Base-by-base conservation (phyloP, 768 basidiomycete species). In the Suillus subalutaceus region DNA sequence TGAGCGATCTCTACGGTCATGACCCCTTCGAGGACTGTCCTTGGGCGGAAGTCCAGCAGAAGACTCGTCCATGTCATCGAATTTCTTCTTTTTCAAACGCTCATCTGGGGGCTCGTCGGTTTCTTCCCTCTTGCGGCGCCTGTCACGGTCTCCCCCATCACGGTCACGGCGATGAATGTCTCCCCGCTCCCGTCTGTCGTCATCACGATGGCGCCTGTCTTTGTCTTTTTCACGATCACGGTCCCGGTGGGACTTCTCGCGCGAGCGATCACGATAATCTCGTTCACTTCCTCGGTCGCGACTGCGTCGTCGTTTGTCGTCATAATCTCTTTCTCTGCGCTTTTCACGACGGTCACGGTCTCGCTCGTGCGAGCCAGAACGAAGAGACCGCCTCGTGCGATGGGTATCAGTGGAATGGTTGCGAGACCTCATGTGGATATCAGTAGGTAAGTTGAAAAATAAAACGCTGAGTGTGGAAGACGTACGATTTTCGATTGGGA, bases 381-480 rank as follows among this genome's bases (percentile, higher is more conserved):
- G 83, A 71, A 92, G 90, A 57, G 91, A 93, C 66, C 85, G 84
- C 70, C 82, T 84, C 26, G 91, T 92, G 53, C 86, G 87, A 70
- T 88, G 86, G 12, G 91, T 93, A 74, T 92, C 91, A 44, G 88
- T 88, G 4, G 92, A 92, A 75, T 87, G 86, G 74, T 90, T 90
- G 71, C 90, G 88, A 67, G 89, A 90, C 64, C 89, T 88, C 66
- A 18, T 44, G 16, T 57, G 35, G 65, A 68, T 58, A 43, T 55
- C 38, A 63, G 65, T 62, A 66, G 6, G 6, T 37, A 57, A 65
- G 12, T 48, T 44, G 35, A 30, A 12, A 26, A 32, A 9, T 23
- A 7, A 63, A 2, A 20, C 52, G 46, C 62, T 38, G 30, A 43
- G 60, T 55, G 57, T 55, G 53, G 65, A 63, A 67, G 32, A 83